Conservation (phyloP, 176 grass and related monocot species). For the Guadua angustifolia region DNA sequence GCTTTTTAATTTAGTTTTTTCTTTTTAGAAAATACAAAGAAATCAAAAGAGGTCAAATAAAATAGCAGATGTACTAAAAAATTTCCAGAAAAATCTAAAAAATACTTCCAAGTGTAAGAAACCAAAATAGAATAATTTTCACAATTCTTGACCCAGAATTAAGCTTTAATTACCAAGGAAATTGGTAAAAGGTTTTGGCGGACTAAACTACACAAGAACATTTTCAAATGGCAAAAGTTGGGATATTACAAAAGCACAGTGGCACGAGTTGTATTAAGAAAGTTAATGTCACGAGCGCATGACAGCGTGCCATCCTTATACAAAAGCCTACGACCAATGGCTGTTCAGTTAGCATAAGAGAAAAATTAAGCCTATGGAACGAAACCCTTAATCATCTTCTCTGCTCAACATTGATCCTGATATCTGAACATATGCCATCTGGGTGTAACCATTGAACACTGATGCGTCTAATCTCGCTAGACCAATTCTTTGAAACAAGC, state of each 20-base stretch:
- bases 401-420: slow-evolving; percentile 43
- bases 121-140: too few species aligned
- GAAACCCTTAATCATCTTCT: slow-evolving; percentile 35
- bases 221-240: too few species aligned
- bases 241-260: neutral
- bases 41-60: too few species aligned
- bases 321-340: slow-evolving; percentile 8
- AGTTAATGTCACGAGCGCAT: neutral
- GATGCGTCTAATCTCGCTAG: slow-evolving; percentile 64
- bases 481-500: slow-evolving; percentile 70
- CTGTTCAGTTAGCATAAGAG: slow-evolving; percentile 20
- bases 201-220: too few species aligned
- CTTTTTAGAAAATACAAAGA: too few species aligned
- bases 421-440: slow-evolving; percentile 88
- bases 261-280: neutral
- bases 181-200: too few species aligned
- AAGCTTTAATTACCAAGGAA: too few species aligned
- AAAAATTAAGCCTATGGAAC: slow-evolving; percentile 15
- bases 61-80: too few species aligned
- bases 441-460: slow-evolving; percentile 90
- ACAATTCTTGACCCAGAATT: too few species aligned
- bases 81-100: too few species aligned
- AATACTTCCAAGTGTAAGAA: too few species aligned
- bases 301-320: neutral
- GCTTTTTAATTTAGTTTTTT: too few species aligned